Conservation (phyloP, 2,329 filamentous ascomycete genomes). For the Magnaporthiopsis poae region DNA sequence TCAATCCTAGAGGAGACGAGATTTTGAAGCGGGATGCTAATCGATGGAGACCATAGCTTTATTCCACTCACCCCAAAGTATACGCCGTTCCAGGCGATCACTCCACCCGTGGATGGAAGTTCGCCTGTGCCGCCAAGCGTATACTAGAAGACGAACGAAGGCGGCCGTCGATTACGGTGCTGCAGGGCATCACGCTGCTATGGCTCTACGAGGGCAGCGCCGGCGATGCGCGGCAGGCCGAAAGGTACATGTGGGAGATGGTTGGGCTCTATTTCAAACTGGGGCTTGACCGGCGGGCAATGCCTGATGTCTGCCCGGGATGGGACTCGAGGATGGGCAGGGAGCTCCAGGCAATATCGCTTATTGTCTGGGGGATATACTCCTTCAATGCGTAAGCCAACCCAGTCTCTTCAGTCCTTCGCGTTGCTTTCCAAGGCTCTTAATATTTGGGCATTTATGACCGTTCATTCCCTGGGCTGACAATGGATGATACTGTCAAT, state of each 20-base stretch:
- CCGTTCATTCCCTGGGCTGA: not conserved
- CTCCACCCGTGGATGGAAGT: constrained; percentile 3
- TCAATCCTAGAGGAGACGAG: not conserved
- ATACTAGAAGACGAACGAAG: constrained; percentile 6
- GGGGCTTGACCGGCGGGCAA: not conserved
- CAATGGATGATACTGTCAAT: not conserved
- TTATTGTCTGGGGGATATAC: constrained; percentile 17
- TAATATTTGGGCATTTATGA: not conserved
- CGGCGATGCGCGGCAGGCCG: constrained; percentile 9
- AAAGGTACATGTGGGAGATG: not conserved
- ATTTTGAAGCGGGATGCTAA: not conserved
- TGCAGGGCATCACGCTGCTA: constrained; percentile 15
- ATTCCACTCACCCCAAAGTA: constrained; percentile 3
- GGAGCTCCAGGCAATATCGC: constrained; percentile 11
- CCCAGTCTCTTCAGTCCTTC: not conserved
- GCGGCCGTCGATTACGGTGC: constrained; percentile 9
- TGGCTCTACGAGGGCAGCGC: constrained; percentile 13
- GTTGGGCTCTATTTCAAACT: not conserved
- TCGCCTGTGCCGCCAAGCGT: constrained; percentile 8
- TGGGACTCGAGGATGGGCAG: constrained; percentile 1
- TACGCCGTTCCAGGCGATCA: constrained; percentile 3
- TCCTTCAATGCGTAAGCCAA: constrained; percentile 15
- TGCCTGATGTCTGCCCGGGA: not conserved
- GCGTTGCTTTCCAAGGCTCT: not conserved
- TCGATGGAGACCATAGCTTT: not conserved